phyloP scores from a whole-genome alignment of 257 asterid genomes.

The Solanum virginianum region DNA sequence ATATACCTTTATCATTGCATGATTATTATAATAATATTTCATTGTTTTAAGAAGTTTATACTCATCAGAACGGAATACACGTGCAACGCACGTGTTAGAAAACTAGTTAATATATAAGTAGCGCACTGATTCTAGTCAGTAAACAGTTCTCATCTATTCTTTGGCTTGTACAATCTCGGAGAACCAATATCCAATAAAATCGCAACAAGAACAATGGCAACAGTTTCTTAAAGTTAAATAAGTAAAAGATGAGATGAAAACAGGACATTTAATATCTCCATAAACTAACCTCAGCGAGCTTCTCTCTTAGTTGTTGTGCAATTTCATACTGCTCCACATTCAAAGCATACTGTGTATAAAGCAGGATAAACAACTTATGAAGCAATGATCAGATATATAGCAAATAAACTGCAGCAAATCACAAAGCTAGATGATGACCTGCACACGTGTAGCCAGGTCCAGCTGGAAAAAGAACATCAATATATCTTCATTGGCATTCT shows the following conservation, averaged over 20 bases:
- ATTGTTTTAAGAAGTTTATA: too few relatives aligned
- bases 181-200: not conserved
- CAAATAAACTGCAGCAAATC: not conserved
- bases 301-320: slow-evolving; percentile 84
- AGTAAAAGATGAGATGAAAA: not conserved
- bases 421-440: slow-evolving; percentile 28
- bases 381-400: not conserved
- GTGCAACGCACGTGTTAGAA: too few relatives aligned
- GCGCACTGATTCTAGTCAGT: not conserved
- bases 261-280: not conserved
- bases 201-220: not conserved
- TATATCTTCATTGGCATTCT: slow-evolving; percentile 79
- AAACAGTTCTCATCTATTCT: not conserved
- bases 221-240: not conserved
- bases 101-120: not conserved
- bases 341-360: slow-evolving; percentile 70
- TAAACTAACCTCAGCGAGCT: slow-evolving; percentile 69
- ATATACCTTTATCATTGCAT: too few relatives aligned
- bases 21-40: too few relatives aligned
- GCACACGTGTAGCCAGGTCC: slow-evolving; percentile 91
- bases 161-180: not conserved
- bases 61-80: too few relatives aligned
- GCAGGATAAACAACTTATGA: not conserved
- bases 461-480: slow-evolving; percentile 93
- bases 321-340: slow-evolving; percentile 88